Conservation (phyloP, 306 rosid genomes). For the Sindora glabra region DNA sequence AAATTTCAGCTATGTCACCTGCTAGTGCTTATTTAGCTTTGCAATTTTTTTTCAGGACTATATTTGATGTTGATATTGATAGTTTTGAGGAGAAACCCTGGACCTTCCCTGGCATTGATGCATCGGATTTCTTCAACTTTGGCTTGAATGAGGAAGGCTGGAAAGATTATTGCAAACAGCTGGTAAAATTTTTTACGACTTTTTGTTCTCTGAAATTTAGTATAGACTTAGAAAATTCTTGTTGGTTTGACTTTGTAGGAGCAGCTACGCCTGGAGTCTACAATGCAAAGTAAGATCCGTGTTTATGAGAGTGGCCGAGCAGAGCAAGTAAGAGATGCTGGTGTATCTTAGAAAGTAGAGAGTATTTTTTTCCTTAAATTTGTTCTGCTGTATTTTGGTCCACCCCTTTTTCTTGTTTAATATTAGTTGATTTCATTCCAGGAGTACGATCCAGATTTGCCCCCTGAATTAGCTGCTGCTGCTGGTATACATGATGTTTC, state of each 20-base stretch:
- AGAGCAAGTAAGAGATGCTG: constrained; percentile 60
- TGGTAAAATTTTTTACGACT: constrained; percentile 44
- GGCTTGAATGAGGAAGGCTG: constrained; percentile 92
- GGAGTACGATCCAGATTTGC: constrained; percentile 98
- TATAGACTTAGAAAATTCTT: constrained; percentile 14
- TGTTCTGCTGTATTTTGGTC: background rate
- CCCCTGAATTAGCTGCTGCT: constrained; percentile 98
- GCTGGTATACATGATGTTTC: constrained; percentile 64
- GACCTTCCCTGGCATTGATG: constrained; percentile 74
- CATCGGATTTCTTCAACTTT: constrained; percentile 87
- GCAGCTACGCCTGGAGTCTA: constrained; percentile 93
- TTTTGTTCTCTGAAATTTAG: background rate
- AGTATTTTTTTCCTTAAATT: background rate
- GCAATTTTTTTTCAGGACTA: constrained; percentile 59
- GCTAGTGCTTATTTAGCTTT: constrained; percentile 7
- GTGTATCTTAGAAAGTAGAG: background rate
- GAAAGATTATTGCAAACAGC: constrained; percentile 97
- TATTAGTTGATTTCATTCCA: constrained; percentile 24
- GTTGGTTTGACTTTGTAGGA: constrained; percentile 49
- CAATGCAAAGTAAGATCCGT: constrained; percentile 98
- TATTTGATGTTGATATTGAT: constrained; percentile 89
- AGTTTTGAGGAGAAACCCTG: constrained; percentile 94
- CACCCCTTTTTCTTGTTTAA: background rate
- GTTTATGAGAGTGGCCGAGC: constrained; percentile 96
- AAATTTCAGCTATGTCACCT: background rate